Base-by-base conservation (phyloP, 305 asterid species). In the Fraxinus sp. region DNA sequence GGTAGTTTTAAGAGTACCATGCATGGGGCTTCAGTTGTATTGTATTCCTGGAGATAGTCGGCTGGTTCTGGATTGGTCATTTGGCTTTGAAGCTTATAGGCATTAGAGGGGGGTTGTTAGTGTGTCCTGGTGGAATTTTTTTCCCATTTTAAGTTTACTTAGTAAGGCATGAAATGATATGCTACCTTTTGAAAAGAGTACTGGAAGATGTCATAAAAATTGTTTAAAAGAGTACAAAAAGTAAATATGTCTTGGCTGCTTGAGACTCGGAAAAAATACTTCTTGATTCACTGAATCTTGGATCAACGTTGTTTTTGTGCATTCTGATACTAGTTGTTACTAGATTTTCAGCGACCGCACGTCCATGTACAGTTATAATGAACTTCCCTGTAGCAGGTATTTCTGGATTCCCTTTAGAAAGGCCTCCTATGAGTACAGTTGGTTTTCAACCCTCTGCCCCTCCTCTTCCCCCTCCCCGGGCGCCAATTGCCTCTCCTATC, bases 351-450 rank as follows among this genome's bases (percentile, higher is more conserved):
- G 33, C 64, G 81, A 77, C 74, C 49, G 41, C 62, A 30, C 28
- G 44, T 41, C 77, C 41, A 14, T 86, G 82, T 64, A 52, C 68
- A 76, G 74, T 82, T 77, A 79, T 73, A 83, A 86, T 14, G 10
- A 76, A 83, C 68, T 77, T 71, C 81, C 66, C 33, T 85, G 71
- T 88, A 85, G 85, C 91, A 94, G 97, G 97, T 77, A 92, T 91
- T 90, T 85, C 81, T 82, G 90, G 91, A 80, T 87, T 89, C 74
- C 90, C 87, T 76, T 83, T 84, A 35, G 98, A 94, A 84, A 90
- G 97, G 87, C 95, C 95, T 74, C 87, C 91, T 76, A 85, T 79
- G 73, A 90, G 80, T 85, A 68, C 85, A 75, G 87, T 87, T 81
- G 88, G 85, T 80, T 93, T 86, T 84, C 95, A 86, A 72, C 90